A percentile compares a stretch with the other conserved stretches of the same genome.
These are phyloP conservation scores for Alnus glutinosa DNA, from an alignment of 306 rosid species.

Conservation along the genomic window DNA sequence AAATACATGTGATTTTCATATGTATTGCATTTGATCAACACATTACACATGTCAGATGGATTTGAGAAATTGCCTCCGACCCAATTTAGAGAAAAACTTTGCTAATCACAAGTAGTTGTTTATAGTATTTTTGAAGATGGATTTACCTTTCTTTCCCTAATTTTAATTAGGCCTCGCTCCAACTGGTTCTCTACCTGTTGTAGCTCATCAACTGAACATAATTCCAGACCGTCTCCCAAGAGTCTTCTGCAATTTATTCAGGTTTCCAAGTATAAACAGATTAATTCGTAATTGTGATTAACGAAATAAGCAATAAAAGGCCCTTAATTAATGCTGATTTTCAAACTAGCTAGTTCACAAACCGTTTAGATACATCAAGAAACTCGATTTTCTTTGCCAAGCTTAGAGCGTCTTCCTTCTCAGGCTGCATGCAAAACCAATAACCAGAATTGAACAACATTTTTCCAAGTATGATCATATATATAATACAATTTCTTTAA, in stretches of 20 bases:
- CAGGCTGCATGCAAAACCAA: slow-evolving; percentile 39
- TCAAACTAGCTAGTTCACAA: not conserved
- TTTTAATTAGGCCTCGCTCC: slow-evolving; percentile 66
- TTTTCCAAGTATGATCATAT: not conserved
- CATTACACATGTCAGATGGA: too few species aligned
- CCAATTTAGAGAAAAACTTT: not conserved
- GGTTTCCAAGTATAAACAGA: slow-evolving; percentile 3
- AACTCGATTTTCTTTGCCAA: slow-evolving; percentile 58
- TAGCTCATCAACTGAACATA: slow-evolving; percentile 61
- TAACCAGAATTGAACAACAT: not conserved
- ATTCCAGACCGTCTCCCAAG: slow-evolving; percentile 67
- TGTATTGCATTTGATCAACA: too few species aligned
- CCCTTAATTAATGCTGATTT: not conserved
- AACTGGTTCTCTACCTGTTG: slow-evolving; percentile 64
- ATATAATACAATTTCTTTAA: not conserved
- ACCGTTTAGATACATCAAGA: slow-evolving; percentile 68
- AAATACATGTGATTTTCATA: too few species aligned
- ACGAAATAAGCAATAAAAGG: not conserved
- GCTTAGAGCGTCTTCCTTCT: slow-evolving; percentile 42
- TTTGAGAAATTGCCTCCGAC: too few species aligned
- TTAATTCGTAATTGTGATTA: not conserved
- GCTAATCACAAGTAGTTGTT: not conserved
- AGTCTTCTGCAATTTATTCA: slow-evolving; percentile 57
- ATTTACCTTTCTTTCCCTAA: slow-evolving; percentile 74
- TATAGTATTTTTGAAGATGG: not conserved